A percentile compares a stretch with the other conserved stretches of the same genome.
phyloP scores from a whole-genome alignment of 2,329 filamentous ascomycete species.

The Pestalotiopsis fici region DNA sequence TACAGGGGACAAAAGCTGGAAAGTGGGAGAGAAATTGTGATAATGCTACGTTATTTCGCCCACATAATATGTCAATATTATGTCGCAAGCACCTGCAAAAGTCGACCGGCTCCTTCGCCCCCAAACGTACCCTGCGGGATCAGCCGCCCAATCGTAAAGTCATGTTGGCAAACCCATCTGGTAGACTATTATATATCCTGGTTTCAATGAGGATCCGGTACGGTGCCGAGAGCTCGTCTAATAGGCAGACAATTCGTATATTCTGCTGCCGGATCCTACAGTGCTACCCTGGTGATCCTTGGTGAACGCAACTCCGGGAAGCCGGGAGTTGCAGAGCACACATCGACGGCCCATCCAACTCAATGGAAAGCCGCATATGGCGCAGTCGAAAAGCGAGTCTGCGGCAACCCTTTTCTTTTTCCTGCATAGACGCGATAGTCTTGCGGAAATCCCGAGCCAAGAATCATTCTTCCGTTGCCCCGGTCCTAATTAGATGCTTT shows the following conservation, averaged over 20 bases:
- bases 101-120: neutral
- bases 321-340: too few relatives aligned
- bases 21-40: neutral
- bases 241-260: neutral
- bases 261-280: neutral
- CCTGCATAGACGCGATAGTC: too few relatives aligned
- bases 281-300: neutral
- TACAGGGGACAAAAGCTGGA: neutral
- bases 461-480: too few relatives aligned
- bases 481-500: too few relatives aligned
- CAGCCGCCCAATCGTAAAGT: neutral
- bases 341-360: too few relatives aligned
- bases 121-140: neutral
- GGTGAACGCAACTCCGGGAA: neutral
- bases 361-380: too few relatives aligned
- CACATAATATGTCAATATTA: neutral
- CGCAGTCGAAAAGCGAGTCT: too few relatives aligned
- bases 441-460: too few relatives aligned
- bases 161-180: neutral
- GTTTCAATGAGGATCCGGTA: neutral
- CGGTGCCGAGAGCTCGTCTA: neutral
- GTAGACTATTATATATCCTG: neutral
- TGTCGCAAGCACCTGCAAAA: neutral
- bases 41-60: neutral
- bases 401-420: too few relatives aligned